Percentiles rank a stretch among this genome's conserved stretches.
phyloP scores from a whole-genome alignment of 164 flowering plant species.

The Stephania japonica region DNA sequence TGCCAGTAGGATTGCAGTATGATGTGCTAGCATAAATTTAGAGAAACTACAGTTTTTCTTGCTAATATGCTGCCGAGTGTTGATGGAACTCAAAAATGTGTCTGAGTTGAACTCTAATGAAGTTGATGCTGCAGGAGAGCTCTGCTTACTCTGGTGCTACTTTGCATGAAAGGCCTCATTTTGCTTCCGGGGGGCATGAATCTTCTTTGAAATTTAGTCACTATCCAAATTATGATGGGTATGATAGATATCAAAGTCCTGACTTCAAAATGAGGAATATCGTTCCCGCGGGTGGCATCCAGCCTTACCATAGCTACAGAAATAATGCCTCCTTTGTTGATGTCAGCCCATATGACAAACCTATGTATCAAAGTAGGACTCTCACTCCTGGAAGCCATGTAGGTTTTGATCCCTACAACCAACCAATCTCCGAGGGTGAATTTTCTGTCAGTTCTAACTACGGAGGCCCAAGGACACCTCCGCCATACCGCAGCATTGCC shows the following conservation, averaged over 20 bases:
- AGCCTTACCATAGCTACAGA: constrained; percentile 5
- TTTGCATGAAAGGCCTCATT: constrained; percentile 12
- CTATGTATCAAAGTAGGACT: constrained; percentile 2
- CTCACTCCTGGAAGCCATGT: background rate
- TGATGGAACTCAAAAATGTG: background rate
- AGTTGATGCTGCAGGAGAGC: constrained; percentile 19
- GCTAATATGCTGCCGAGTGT: background rate
- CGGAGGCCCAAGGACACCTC: constrained; percentile 11
- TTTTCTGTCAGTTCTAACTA: constrained; percentile 9
- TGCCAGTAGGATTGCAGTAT: no score
- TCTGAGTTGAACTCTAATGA: background rate
- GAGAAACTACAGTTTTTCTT: background rate
- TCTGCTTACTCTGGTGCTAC: constrained; percentile 13
- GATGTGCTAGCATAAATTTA: no score
- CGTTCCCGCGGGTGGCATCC: constrained; percentile 1
- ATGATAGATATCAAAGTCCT: constrained; percentile 11
- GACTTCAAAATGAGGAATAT: constrained; percentile 8
- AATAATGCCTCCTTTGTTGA: background rate
- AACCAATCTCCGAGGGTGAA: background rate
- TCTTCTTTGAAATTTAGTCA: constrained; percentile 2
- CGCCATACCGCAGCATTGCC: constrained; percentile 6
- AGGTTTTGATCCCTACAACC: background rate
- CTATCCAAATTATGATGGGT: constrained; percentile 11
- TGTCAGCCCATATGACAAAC: constrained; percentile 7
- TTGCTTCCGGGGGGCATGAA: constrained; percentile 11